Percentiles rank a stretch among this genome's conserved stretches.
These are phyloP conservation scores for Prunus dulcis DNA, from an alignment of 306 rosid species.

Conservation along the genomic window DNA sequence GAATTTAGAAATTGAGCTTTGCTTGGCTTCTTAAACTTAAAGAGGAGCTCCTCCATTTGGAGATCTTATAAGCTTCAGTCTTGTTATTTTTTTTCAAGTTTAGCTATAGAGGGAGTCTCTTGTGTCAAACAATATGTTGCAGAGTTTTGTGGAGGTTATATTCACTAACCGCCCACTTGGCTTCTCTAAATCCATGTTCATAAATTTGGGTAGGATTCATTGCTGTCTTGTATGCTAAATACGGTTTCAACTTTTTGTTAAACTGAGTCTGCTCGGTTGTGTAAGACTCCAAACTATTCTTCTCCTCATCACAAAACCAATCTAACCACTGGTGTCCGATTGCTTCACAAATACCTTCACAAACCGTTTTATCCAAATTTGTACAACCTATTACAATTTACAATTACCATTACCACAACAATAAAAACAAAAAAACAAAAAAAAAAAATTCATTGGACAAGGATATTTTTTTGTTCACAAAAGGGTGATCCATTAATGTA, in stretches of 20 bases:
- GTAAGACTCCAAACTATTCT: not conserved
- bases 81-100: no score
- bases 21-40: no score
- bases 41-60: no score
- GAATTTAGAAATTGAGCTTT: no score
- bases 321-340: not conserved
- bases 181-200: not conserved
- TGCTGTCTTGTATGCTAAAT: not conserved
- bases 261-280: not conserved
- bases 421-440: no score
- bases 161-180: not conserved
- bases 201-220: not conserved
- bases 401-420: no score
- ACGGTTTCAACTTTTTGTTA: not conserved
- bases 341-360: not conserved
- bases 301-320: not conserved
- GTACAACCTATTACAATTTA: not conserved
- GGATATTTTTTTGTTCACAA: no score
- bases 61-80: no score
- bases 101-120: not conserved
- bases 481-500: no score
- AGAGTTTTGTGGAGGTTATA: no score
- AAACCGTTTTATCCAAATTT: not conserved
- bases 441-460: no score
- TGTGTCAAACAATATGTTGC: not conserved